A percentile compares a stretch with the other conserved stretches of the same genome.
Evolutionary conservation across 2,329 filamentous ascomycete species (phyloP).

Genomic region (Lasiodiplodia sp.): DNA sequence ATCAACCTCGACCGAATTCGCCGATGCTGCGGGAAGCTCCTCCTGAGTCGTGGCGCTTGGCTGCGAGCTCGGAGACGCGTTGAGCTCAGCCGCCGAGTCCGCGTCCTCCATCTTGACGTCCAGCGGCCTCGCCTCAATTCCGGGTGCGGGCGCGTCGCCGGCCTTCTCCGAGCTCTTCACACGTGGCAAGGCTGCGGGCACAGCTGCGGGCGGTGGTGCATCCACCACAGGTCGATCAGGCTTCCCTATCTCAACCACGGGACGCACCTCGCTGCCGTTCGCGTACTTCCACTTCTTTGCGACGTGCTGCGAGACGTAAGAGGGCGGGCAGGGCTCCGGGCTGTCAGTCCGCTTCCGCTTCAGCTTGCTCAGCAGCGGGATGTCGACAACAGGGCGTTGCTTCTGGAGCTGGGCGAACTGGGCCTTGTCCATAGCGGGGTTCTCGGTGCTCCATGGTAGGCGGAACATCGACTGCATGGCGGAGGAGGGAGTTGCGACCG

Average conservation of each 20-base stretch:
- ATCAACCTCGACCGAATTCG: conserved; percentile 29
- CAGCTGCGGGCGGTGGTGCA: conserved; percentile 34
- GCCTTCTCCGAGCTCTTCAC: conserved; percentile 34
- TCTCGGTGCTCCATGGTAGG: conserved; percentile 57
- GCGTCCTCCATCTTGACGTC: conserved; percentile 32
- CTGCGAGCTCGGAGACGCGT: conserved; percentile 32
- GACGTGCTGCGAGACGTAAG: conserved; percentile 32
- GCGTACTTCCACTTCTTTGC: conserved; percentile 42
- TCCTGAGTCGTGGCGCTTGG: conserved; percentile 39
- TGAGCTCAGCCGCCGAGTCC: conserved; percentile 33
- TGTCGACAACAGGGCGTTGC: conserved; percentile 54
- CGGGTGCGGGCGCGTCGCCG: conserved; percentile 18
- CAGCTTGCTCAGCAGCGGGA: conserved; percentile 58
- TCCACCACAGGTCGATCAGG: conserved; percentile 32
- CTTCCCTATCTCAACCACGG: conserved; percentile 50
- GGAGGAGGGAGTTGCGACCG: conserved; percentile 45
- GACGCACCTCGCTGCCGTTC: conserved; percentile 33
- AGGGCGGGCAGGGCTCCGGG: conserved; percentile 47
- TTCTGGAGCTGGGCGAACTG: conserved; percentile 50
- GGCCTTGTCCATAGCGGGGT: conserved; percentile 52
- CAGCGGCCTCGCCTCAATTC: conserved; percentile 33
- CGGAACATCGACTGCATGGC: conserved; percentile 61
- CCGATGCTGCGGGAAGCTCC: conserved; percentile 1
- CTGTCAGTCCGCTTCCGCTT: conserved; percentile 67
- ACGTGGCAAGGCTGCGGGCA: conserved; percentile 30